phyloP scores from a whole-genome alignment of 495 filamentous ascomycete species.

The Aspergillus sclerotiicarbonarius region DNA sequence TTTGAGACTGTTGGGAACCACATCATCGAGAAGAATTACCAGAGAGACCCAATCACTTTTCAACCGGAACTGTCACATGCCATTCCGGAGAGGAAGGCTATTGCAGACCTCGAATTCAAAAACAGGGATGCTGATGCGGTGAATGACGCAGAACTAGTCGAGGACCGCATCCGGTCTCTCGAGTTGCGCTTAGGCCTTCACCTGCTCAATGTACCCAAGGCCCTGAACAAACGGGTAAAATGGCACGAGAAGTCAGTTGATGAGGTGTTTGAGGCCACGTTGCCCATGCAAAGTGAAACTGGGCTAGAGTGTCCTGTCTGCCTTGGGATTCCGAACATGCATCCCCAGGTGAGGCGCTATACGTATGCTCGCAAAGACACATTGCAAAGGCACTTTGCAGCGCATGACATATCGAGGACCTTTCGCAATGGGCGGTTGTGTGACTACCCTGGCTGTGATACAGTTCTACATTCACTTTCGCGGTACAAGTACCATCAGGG shows the following conservation, averaged over 20 bases:
- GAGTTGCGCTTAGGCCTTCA: slow-evolving; percentile 22
- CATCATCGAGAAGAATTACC: slow-evolving; percentile 21
- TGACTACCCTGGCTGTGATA: not conserved
- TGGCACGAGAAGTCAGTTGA: slow-evolving; percentile 13
- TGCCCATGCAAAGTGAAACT: slow-evolving; percentile 7
- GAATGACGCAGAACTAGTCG: slow-evolving; percentile 17
- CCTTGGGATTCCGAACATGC: slow-evolving; percentile 5
- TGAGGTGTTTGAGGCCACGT: not conserved
- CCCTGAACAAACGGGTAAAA: no score
- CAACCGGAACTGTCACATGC: slow-evolving; percentile 10
- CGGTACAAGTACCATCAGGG: slow-evolving; percentile 1
- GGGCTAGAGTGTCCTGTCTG: slow-evolving; percentile 18
- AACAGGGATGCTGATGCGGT: slow-evolving; percentile 21
- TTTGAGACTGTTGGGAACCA: slow-evolving; percentile 21
- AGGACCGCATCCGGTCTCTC: slow-evolving; percentile 24
- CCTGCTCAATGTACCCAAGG: slow-evolving; percentile 14
- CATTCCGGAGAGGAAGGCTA: slow-evolving; percentile 18
- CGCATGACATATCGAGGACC: slow-evolving; percentile 11
- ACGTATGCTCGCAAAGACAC: slow-evolving; percentile 12
- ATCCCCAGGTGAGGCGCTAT: slow-evolving; percentile 7
- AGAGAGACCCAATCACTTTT: slow-evolving; percentile 16
- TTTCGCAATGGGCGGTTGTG: not conserved
- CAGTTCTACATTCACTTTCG: not conserved
- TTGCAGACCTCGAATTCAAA: slow-evolving; percentile 25
- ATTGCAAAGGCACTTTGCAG: slow-evolving; percentile 14